Percentiles rank a stretch among this genome's conserved stretches.
These are phyloP conservation scores for Fusarium euwallaceae DNA, from an alignment of 2,329 filamentous ascomycete genomes.

Conservation along the genomic window DNA sequence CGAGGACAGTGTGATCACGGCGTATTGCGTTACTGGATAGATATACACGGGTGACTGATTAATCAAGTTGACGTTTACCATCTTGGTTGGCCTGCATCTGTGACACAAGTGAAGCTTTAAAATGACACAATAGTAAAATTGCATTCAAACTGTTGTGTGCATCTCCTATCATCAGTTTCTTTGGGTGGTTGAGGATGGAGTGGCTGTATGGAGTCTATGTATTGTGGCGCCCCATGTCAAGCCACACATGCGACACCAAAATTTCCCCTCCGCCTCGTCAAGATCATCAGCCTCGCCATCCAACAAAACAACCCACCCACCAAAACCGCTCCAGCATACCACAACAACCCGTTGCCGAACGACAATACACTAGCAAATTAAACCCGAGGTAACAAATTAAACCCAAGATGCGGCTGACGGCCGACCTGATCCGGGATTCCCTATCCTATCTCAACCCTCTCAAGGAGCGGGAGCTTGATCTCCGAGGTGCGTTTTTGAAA, in stretches of 20 bases:
- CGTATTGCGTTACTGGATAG: not conserved
- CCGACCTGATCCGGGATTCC: conserved; percentile 93
- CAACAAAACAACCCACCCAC: conserved; percentile 26
- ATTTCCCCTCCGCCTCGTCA: conserved; percentile 50
- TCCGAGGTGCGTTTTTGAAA: conserved; percentile 96
- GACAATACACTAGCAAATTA: not conserved
- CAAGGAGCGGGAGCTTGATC: conserved; percentile 98
- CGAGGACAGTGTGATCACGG: conserved; percentile 27
- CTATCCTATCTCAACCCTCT: conserved; percentile 98
- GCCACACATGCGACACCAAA: conserved; percentile 43
- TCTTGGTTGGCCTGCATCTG: not conserved
- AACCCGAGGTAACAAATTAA: conserved; percentile 44
- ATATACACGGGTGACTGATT: not conserved
- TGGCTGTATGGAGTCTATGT: conserved; percentile 17
- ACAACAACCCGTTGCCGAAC: conserved; percentile 1
- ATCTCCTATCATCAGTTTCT: not conserved
- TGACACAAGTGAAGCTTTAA: not conserved
- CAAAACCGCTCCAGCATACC: conserved; percentile 2
- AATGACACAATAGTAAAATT: not conserved
- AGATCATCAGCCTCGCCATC: conserved; percentile 49
- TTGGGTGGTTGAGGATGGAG: not conserved
- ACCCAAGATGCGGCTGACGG: conserved; percentile 87
- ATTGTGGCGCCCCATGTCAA: conserved; percentile 32
- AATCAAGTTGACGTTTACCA: not conserved
- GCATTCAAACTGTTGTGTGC: no score